phyloP scores from a whole-genome alignment of 2,329 filamentous ascomycete genomes.

The Penicillium verrucosum region DNA sequence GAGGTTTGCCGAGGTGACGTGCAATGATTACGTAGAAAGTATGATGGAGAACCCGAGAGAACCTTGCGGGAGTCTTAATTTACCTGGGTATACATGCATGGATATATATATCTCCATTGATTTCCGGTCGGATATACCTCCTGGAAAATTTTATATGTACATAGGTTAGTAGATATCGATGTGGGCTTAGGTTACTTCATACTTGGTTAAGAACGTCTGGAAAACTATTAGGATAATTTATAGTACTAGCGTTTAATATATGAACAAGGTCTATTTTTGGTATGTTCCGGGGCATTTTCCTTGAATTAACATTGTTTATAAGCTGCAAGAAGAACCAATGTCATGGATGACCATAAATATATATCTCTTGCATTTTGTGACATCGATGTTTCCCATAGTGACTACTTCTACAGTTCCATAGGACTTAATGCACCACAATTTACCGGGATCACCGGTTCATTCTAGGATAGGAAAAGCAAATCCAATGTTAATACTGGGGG shows the following conservation, averaged over 20 bases:
- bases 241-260: not conserved
- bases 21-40: not conserved
- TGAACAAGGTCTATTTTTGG: too few relatives aligned
- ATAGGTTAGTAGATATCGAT: not conserved
- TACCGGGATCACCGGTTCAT: too few relatives aligned
- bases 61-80: not conserved
- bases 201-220: too few relatives aligned
- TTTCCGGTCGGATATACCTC: not conserved
- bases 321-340: not conserved
- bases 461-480: not conserved
- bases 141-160: not conserved
- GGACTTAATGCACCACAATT: not conserved
- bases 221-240: too few relatives aligned
- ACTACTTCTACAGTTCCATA: not conserved
- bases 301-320: not conserved
- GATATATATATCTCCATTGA: not conserved
- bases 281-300: not conserved
- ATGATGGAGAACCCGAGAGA: not conserved
- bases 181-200: too few relatives aligned
- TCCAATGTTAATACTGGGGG: not conserved
- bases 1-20: not conserved
- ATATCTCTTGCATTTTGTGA: not conserved
- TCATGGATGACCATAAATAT: not conserved
- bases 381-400: too few relatives aligned
- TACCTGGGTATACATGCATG: not conserved